phyloP scores from a whole-genome alignment of 2,329 filamentous ascomycete species.

The Xylariaceae sp. region DNA sequence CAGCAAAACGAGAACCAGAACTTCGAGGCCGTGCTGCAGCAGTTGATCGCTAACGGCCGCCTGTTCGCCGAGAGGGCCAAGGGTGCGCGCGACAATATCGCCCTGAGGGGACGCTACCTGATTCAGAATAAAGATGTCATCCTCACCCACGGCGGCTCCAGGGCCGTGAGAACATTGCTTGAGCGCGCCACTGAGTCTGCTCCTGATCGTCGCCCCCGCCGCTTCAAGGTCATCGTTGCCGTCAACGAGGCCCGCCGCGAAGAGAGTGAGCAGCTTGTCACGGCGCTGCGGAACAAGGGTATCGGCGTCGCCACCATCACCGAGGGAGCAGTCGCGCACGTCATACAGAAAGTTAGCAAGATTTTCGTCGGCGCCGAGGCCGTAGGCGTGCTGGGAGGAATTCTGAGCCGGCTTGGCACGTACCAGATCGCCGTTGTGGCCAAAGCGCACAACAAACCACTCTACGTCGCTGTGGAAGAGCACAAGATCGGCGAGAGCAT shows the following conservation, averaged over 20 bases:
- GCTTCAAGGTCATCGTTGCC: constrained; percentile 82
- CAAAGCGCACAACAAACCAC: constrained; percentile 58
- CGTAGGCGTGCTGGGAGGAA: constrained; percentile 88
- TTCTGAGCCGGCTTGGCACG: constrained; percentile 81
- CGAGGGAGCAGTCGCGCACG: constrained; percentile 72
- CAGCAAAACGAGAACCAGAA: constrained; percentile 51
- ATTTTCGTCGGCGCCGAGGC: constrained; percentile 72
- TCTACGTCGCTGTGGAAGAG: constrained; percentile 90
- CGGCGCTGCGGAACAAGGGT: constrained; percentile 65
- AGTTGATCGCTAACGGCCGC: constrained; percentile 80
- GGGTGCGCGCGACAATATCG: neutral
- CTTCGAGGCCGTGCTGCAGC: constrained; percentile 78
- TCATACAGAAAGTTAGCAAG: constrained; percentile 68
- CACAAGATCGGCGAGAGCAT: constrained; percentile 90
- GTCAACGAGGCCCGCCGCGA: constrained; percentile 50
- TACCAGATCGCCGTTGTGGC: constrained; percentile 85
- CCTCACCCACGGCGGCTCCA: constrained; percentile 84
- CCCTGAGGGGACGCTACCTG: constrained; percentile 38
- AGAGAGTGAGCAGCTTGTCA: constrained; percentile 69
- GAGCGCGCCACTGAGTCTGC: constrained; percentile 65
- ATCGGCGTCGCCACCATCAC: constrained; percentile 81
- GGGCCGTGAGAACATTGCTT: constrained; percentile 77
- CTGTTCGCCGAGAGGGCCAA: constrained; percentile 62
- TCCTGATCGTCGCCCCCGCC: constrained; percentile 47
- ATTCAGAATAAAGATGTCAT: constrained; percentile 73